Evolutionary conservation across 192 early-diverging fungal species (phyloP).

Genomic region (Coemansia sp.): DNA sequence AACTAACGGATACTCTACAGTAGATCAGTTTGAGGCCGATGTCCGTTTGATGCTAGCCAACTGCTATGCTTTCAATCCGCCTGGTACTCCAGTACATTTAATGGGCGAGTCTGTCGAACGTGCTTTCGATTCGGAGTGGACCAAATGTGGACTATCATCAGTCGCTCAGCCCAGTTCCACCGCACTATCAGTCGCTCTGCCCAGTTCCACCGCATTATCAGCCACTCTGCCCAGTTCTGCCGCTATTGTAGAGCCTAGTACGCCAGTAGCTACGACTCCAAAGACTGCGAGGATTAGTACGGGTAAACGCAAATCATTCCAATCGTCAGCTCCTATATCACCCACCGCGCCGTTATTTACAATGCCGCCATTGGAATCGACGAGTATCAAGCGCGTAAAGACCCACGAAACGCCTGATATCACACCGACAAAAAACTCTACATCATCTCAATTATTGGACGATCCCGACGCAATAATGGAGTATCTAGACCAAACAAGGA

Average conservation of each 20-base stretch:
- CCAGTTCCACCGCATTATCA: background rate
- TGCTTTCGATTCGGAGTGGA: conserved; percentile 60
- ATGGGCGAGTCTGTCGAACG: conserved; percentile 63
- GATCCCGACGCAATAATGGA: conserved; percentile 33
- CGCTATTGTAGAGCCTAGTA: no score
- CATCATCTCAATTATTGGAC: background rate
- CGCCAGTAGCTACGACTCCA: background rate
- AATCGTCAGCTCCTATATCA: no score
- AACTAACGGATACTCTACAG: conserved; percentile 35
- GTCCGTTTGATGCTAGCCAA: conserved; percentile 66
- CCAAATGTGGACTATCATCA: conserved; percentile 9
- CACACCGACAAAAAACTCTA: background rate
- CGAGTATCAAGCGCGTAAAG: background rate
- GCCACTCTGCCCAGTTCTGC: background rate
- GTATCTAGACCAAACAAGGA: conserved; percentile 13
- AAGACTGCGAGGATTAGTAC: conserved; percentile 9
- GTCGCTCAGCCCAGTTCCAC: background rate
- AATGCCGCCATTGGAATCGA: background rate
- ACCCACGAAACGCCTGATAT: background rate
- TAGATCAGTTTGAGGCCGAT: conserved; percentile 56
- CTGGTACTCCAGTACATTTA: conserved; percentile 64
- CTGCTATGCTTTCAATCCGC: conserved; percentile 75
- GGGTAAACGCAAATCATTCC: conserved; percentile 20
- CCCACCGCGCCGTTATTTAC: no score
- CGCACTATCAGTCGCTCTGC: background rate